Conservation (phyloP, 306 rosid genomes). For the Leucaena leucocephala region DNA sequence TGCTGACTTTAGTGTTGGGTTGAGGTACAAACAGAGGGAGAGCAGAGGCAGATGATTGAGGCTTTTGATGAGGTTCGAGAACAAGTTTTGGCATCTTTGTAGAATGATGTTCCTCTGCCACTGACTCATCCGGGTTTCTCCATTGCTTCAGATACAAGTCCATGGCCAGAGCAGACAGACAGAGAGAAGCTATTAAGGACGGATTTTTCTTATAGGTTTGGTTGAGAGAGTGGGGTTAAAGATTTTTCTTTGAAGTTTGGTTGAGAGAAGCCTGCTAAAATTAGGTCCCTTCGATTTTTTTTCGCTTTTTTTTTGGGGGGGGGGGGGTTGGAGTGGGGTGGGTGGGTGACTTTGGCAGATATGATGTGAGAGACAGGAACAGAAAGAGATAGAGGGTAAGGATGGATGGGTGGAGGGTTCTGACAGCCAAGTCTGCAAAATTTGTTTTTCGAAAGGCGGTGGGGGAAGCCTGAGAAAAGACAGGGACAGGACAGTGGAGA, state of each 20-base stretch:
- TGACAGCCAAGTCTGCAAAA: slow-evolving; percentile 82
- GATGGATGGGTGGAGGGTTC: slow-evolving; percentile 30
- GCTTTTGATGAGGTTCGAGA: slow-evolving; percentile 57
- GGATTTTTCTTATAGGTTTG: background rate
- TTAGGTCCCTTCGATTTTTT: background rate
- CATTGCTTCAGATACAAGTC: slow-evolving; percentile 88
- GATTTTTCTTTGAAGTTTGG: slow-evolving; percentile 22
- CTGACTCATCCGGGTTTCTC: slow-evolving; percentile 93
- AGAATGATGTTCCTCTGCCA: slow-evolving; percentile 68
- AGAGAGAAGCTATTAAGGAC: background rate
- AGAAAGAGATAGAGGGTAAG: background rate
- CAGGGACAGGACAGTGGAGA: slow-evolving; percentile 69
- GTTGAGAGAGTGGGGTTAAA: background rate
- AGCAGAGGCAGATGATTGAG: slow-evolving; percentile 53
- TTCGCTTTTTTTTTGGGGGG: too few species aligned
- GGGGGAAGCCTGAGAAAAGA: slow-evolving; percentile 41
- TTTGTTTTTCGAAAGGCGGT: slow-evolving; percentile 61
- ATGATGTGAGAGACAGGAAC: background rate
- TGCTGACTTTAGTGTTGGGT: slow-evolving; percentile 57
- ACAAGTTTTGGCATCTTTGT: slow-evolving; percentile 82
- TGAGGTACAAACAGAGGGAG: slow-evolving; percentile 77
- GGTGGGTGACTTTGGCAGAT: slow-evolving; percentile 43
- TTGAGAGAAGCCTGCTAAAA: slow-evolving; percentile 46
- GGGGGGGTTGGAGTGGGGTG: too few species aligned
- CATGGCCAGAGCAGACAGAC: slow-evolving; percentile 49